Evolutionary conservation across 2,329 filamentous ascomycete genomes (phyloP), one percentile per base, ranked within the genome.

Genomic region (Cephalotrichum gorgonifer): DNA sequence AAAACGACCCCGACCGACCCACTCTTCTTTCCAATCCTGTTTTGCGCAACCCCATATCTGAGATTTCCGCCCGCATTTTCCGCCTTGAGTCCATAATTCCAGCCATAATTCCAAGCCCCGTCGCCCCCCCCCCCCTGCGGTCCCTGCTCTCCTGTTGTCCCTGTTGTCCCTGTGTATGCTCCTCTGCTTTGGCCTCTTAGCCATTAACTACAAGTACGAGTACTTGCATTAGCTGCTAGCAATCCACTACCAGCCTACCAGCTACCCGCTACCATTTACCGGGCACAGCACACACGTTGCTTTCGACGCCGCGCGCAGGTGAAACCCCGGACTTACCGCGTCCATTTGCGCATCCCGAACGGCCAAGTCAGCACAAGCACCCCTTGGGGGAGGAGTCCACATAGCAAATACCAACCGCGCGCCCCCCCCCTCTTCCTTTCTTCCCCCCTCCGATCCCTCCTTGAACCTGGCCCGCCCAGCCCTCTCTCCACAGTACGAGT

Each of bases 1-100:
- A n/a, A n/a, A n/a, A n/a, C n/a, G n/a, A 27, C 39, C 27, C 22
- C 15, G 9, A n/a, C 22, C 45, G 31, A 47, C 45, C 33, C 45
- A 39, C 45, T 28, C 20, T 39, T 12, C 15, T 30, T 23, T 44
- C 43, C 26, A 44, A 44, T 27, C 27, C 43, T 39, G 35, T 39
- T 39, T 39, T 39, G 35, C 26, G 20, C 43, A 17, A 30, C 27
- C 30, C 43, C 43, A 30, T 39, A 17, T 31, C 45, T 20, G 23
- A 22, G 33, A 39, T 47, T 47, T 47, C 39, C 45, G 33, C 45
- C 45, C 45, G 33, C 33, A n/a, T 47, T 47, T 33, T 47, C 45
- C 45, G 45, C 45, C 44, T 33, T 22, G 25, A 47, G 44, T 14
- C 45, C 45, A 47, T 47, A 47, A 39, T 41, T 28, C 45, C 31